A percentile compares a stretch with the other conserved stretches of the same genome.
Evolutionary conservation across 306 rosid species (phyloP).

Genomic region (Calophaca sinica): DNA sequence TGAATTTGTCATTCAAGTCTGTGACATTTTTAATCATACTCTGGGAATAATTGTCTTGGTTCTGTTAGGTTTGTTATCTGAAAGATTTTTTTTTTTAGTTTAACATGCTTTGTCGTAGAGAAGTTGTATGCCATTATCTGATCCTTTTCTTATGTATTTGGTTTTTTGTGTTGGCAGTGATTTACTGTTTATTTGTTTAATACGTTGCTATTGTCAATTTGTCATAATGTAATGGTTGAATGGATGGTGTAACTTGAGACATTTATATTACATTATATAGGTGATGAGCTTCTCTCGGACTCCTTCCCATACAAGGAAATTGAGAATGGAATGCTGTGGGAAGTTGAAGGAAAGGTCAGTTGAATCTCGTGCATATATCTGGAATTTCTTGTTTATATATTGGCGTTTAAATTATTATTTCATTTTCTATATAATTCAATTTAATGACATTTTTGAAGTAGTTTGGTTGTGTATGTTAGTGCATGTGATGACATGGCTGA

Average conservation of each 20-base stretch:
- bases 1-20: too few relatives aligned
- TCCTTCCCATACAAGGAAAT: constrained; percentile 71
- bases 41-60: too few relatives aligned
- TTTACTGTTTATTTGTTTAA: not conserved
- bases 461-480: too few relatives aligned
- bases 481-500: too few relatives aligned
- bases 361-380: too few relatives aligned
- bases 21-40: too few relatives aligned
- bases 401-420: not conserved
- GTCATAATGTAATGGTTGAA: not conserved
- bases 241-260: not conserved
- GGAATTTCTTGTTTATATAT: too few relatives aligned
- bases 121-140: not conserved
- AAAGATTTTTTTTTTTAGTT: too few relatives aligned
- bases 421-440: not conserved
- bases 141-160: not conserved
- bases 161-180: not conserved
- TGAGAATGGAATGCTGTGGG: constrained; percentile 74
- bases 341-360: constrained; percentile 78
- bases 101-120: too few relatives aligned
- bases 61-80: too few relatives aligned
- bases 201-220: not conserved
- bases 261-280: constrained; percentile 33
- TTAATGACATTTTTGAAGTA: too few relatives aligned
- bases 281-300: constrained; percentile 89